These are phyloP conservation scores for Colletotrichum paranaense DNA, from an alignment of 2,329 filamentous ascomycete species.

Conservation along the genomic window DNA sequence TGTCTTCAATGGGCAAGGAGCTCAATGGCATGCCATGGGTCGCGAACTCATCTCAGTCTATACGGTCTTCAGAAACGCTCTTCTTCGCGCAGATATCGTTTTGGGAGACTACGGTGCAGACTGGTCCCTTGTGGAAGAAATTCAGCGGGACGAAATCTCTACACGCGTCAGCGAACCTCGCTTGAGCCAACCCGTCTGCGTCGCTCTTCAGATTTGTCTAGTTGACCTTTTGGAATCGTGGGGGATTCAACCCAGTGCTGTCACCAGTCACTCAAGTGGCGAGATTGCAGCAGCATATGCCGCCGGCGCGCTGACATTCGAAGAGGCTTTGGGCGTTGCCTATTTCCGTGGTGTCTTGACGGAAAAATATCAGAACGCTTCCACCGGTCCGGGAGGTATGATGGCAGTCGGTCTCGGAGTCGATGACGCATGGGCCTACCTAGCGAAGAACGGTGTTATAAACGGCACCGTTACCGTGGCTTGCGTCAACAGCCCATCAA, in stretches of 20 bases:
- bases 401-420: constrained; percentile 44
- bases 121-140: constrained; percentile 49
- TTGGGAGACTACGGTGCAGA: constrained; percentile 7
- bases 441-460: constrained; percentile 17
- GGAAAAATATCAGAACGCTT: background rate
- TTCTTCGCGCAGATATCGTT: constrained; percentile 22
- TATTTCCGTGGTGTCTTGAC: constrained; percentile 45
- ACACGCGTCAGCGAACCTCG: constrained; percentile 49
- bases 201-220: constrained; percentile 60
- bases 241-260: constrained; percentile 50
- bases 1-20: constrained; percentile 52
- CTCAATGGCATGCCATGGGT: constrained; percentile 50
- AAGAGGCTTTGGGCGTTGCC: constrained; percentile 44
- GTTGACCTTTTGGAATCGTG: constrained; percentile 56
- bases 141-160: constrained; percentile 44
- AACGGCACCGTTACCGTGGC: constrained; percentile 44
- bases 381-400: constrained; percentile 41
- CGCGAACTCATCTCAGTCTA: constrained; percentile 40
- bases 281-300: constrained; percentile 61
- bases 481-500: constrained; percentile 50
- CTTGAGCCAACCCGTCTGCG: constrained; percentile 55
- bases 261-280: constrained; percentile 59
- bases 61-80: constrained; percentile 33
- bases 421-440: constrained; percentile 33
- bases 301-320: constrained; percentile 42